Evolutionary conservation across 2,329 filamentous ascomycete species (phyloP).

Genomic region (Pseudocercospora ulei): DNA sequence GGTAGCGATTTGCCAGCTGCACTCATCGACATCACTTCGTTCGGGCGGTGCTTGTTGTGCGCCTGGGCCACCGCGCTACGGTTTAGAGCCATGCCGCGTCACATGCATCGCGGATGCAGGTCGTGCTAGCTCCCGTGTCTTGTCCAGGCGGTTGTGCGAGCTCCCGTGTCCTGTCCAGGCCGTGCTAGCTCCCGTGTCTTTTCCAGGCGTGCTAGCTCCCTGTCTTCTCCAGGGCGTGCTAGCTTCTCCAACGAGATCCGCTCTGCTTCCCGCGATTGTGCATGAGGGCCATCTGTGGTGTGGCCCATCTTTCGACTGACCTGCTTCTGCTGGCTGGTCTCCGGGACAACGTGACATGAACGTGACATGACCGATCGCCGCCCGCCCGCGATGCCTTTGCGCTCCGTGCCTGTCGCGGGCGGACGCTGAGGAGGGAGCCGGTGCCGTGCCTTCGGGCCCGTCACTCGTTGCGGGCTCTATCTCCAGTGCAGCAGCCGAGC

Average conservation of each 20-base stretch:
- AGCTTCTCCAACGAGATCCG: constrained; percentile 9
- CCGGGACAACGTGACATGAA: too few species aligned
- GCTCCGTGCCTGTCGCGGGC: constrained; percentile 11
- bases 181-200: too few species aligned
- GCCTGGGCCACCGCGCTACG: constrained; percentile 10
- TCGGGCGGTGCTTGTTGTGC: constrained; percentile 14
- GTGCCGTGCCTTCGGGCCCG: constrained; percentile 15
- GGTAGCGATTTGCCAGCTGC: constrained; percentile 7
- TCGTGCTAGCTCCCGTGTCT: constrained; percentile 11
- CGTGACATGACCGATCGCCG: not conserved
- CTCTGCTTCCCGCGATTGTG: constrained; percentile 9
- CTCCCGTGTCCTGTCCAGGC: too few species aligned
- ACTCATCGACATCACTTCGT: constrained; percentile 6
- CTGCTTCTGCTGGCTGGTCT: constrained; percentile 1
- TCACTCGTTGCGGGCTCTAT: constrained; percentile 19
- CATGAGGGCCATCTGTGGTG: constrained; percentile 10
- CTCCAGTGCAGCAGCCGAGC: constrained; percentile 15
- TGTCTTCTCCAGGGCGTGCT: too few species aligned
- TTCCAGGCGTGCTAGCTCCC: too few species aligned
- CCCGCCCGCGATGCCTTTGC: constrained; percentile 5
- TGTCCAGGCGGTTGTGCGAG: too few species aligned
- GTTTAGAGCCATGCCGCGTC: constrained; percentile 15
- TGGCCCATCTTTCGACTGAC: constrained; percentile 7
- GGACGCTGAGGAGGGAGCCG: constrained; percentile 3
- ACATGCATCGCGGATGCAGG: constrained; percentile 22